A percentile compares a stretch with the other conserved stretches of the same genome.
phyloP scores from a whole-genome alignment of 768 basidiomycete species.

The Boletus patriciae region DNA sequence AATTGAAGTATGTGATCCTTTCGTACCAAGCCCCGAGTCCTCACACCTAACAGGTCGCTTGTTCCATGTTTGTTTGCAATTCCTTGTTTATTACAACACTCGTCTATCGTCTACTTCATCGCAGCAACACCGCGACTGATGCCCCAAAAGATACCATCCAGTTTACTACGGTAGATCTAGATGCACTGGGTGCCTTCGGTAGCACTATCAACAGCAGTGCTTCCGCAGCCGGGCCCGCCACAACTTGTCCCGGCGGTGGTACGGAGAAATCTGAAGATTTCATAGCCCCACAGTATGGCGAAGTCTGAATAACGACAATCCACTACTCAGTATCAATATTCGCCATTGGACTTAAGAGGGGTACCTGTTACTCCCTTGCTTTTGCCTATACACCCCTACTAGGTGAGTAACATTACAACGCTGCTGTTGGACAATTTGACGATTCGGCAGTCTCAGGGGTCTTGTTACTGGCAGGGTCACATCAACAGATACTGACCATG shows the following conservation, averaged over 20 bases:
- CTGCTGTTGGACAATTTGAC: too few relatives aligned
- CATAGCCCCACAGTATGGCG: neutral
- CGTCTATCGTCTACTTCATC: slow-evolving; percentile 8
- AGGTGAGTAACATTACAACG: too few relatives aligned
- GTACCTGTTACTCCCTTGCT: neutral
- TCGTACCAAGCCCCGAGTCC: neutral
- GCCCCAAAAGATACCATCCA: neutral
- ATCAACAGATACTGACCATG: too few relatives aligned
- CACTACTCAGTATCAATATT: too few relatives aligned
- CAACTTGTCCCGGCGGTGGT: neutral
- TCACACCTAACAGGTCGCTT: slow-evolving; percentile 15
- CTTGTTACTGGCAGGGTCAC: too few relatives aligned
- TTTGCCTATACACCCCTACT: too few relatives aligned
- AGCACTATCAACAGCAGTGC: neutral
- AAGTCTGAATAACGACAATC: neutral
- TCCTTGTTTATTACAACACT: slow-evolving; percentile 8
- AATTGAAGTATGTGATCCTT: slow-evolving; percentile 9
- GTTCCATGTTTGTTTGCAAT: slow-evolving; percentile 16
- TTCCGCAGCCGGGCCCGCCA: neutral
- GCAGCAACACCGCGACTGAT: neutral
- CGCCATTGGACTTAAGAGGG: too few relatives aligned
- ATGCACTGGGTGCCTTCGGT: neutral
- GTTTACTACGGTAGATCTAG: slow-evolving; percentile 15
- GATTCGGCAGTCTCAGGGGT: too few relatives aligned
- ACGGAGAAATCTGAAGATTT: neutral